Base-by-base conservation (phyloP, 2,329 filamentous ascomycete genomes). In the Aureobasidium sp. region DNA sequence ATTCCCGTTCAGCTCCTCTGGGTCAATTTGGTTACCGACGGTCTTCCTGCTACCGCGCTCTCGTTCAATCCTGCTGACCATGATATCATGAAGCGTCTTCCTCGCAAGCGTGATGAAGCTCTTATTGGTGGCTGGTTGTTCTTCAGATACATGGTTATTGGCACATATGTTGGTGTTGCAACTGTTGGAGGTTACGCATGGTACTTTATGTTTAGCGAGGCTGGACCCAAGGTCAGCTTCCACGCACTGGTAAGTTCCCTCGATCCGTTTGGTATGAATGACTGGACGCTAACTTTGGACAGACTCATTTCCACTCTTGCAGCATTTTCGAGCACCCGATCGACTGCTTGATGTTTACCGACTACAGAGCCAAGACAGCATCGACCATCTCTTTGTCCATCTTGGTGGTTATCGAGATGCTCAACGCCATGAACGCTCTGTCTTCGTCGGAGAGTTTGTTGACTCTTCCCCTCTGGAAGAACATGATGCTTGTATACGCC, bases 51-150 rank as follows among this genome's bases (percentile, higher is more conserved):
- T 45, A 99, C 95, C 11, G 94, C 94, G 4, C 81, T 99, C 60
- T 96, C 91, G 4, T 99, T 99, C 83, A 99, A 99, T 78, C 94
- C 95, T 11, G 86, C 94, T n/a, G 95, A 99, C 73, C 87, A 97
- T 74, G 94, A 97, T 76, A 90, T 99, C 70, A 99, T 99, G 95
- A 91, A 86, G 76, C 87, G 94, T 64, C 85, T 87, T 67, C 95
- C 94, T 29, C 83, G 94, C 67, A 95, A 94, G 81, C 88, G 94
- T 63, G 91, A 97, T 70, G 95, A 99, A 76, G 79, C 89, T 7
- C 87, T 99, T 56, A 93, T 99, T 59, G 87, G 90, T 48, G 91
- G 92, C 63, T 99, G 94, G 94, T 79, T 99, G 42, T 97, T 99
- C 80, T 91, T 97, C 83, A 87, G 94, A 59, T 99, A 99, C 77